Base-by-base conservation (phyloP, 108 stramenopile genomes). In the Discostella stelligeroides region DNA sequence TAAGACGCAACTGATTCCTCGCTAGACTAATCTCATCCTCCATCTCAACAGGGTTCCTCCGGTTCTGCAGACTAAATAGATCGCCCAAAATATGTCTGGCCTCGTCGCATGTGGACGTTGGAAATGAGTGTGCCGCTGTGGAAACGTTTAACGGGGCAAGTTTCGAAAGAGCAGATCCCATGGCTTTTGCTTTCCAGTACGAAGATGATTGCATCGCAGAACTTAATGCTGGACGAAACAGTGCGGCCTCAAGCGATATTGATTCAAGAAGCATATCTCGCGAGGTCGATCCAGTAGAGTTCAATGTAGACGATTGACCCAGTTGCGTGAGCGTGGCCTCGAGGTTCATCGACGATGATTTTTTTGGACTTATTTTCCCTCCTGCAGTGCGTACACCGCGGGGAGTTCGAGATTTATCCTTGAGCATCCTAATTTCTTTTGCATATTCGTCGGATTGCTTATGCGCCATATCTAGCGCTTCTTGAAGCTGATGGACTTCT, bases 401-500 rank as follows among this genome's bases (percentile, higher is more conserved):
- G 28, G 70, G 41, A 42, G 75, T 38, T 49, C 84, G 82, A 62
- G 85, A 73, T 63, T 92, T 88, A 45, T 86, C 87, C 64, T 89
- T 91, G 45, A 91, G 56, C 14, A 66, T 63, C 14, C 85, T 66
- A 53, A 94, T 86, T 65, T 91, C 88, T 55, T 65, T 85, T 78
- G 91, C 88, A 54, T 94, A 94, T 60, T 91, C 92, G 18, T 89
- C 88, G 4, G 88, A 86, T 72, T 94, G 90, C 4, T 74, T 63
- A 55, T 94, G 88, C 66, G 87, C 65, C 25, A 90, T 88, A 56
- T 91, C 88, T 84, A 94, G 81, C 28, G 92, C 92, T 71, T 94
- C 90, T 30, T 83, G 79, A 1, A 93, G 72, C 49, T 87, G 75
- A 5, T 83, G 66, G 34, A 84, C 85, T 69, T 92, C 91, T 55